Conservation (phyloP, 257 asterid species). For the Solanum medicagineum region DNA sequence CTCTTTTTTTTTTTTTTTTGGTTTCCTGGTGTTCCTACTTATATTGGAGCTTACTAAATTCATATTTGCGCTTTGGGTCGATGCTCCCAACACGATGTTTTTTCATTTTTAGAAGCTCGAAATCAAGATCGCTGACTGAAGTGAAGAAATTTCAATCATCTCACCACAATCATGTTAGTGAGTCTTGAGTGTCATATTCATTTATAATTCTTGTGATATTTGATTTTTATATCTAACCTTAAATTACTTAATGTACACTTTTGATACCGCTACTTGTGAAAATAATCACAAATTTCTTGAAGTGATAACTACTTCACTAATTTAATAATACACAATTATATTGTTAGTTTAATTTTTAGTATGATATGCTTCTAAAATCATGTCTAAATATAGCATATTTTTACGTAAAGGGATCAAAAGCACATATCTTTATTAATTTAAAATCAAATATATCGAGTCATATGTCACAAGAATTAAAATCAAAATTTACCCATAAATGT, state of each 20-base stretch:
- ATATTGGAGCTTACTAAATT: too few species aligned
- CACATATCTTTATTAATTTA: too few species aligned
- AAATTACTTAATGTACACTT: not conserved
- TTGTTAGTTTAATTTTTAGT: too few species aligned
- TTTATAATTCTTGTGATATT: too few species aligned
- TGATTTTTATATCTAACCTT: not conserved
- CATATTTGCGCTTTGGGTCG: too few species aligned
- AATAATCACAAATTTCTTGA: not conserved
- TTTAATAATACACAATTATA: too few species aligned
- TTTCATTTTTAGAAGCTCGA: rapidly evolving
- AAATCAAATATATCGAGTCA: not conserved
- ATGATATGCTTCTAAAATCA: not conserved
- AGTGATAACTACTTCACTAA: too few species aligned
- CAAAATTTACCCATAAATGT: not conserved
- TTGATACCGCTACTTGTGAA: not conserved
- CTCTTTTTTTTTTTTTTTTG: not conserved
- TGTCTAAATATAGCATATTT: not conserved
- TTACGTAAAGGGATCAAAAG: too few species aligned
- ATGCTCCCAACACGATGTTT: too few species aligned
- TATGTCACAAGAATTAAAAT: not conserved
- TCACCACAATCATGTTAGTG: not conserved
- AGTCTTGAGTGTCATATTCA: too few species aligned
- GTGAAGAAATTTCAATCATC: not conserved
- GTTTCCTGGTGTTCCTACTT: too few species aligned
- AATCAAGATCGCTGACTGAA: too few species aligned